Evolutionary conservation across 1,139 yeast genomes (phyloP).

Genomic region (Blastobotrys buckinghamii): DNA sequence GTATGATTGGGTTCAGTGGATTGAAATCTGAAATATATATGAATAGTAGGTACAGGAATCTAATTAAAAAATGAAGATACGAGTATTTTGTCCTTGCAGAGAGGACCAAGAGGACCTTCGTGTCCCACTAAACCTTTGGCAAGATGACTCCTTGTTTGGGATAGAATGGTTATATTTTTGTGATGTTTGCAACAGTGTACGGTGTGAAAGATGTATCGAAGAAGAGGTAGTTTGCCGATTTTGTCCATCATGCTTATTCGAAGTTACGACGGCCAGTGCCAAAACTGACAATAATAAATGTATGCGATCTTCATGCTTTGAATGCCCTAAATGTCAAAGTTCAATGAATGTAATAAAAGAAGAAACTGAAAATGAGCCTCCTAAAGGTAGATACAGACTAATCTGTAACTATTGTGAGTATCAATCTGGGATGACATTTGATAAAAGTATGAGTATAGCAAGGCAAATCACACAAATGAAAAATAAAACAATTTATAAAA

Average conservation of each 20-base stretch:
- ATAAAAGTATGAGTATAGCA: conserved; percentile 15
- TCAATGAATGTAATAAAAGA: conserved; percentile 10
- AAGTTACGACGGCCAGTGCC: conserved; percentile 26
- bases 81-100: conserved; percentile 13
- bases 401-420: conserved; percentile 25
- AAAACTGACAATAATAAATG: conserved; percentile 23
- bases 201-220: conserved; percentile 26
- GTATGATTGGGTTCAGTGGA: no score
- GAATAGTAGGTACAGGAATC: no score
- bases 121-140: conserved; percentile 13
- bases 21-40: no score
- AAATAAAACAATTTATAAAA: conserved; percentile 2
- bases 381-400: conserved; percentile 13
- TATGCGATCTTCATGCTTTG: conserved; percentile 25
- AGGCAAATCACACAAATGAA: conserved; percentile 14
- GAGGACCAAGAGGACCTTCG: conserved; percentile 4
- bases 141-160: conserved; percentile 12
- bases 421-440: conserved; percentile 12
- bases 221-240: conserved; percentile 25
- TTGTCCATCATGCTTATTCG: conserved; percentile 28
- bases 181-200: conserved; percentile 22
- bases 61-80: neutral
- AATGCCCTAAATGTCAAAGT: conserved; percentile 25
- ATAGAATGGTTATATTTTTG: conserved; percentile 27
- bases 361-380: conserved; percentile 6